Evolutionary conservation across 305 asterid genomes (phyloP).

Genomic region (Fraxinus nigra): DNA sequence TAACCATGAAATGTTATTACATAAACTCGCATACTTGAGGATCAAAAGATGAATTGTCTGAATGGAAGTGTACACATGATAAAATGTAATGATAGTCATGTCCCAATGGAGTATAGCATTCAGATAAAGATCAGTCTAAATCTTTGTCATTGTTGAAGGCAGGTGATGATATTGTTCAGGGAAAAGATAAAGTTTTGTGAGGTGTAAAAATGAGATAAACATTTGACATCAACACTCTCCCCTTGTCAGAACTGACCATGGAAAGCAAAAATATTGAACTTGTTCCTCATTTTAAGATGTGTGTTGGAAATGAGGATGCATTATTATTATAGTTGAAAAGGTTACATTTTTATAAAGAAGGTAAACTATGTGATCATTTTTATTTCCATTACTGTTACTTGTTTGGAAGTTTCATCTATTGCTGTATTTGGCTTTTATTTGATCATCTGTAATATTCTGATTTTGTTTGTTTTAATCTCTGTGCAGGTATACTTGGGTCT

Average conservation of each 20-base stretch:
- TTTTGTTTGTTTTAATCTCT: constrained; percentile 2
- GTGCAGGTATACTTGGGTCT: constrained; percentile 77
- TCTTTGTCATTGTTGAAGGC: background rate
- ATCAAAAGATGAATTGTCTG: background rate
- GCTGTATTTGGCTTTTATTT: constrained; percentile 14
- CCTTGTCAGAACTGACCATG: background rate
- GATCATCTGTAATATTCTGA: background rate
- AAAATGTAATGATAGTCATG: background rate
- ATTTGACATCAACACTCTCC: background rate
- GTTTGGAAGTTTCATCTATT: constrained; percentile 14
- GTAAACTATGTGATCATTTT: constrained; percentile 9
- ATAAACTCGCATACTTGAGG: background rate
- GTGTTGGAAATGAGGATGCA: constrained; percentile 4
- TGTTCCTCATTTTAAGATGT: background rate
- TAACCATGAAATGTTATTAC: background rate
- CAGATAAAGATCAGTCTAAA: background rate
- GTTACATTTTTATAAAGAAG: background rate
- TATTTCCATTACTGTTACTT: constrained; percentile 12
- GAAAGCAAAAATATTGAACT: background rate
- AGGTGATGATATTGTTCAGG: background rate
- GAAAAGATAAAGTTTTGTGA: background rate
- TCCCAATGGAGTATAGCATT: background rate
- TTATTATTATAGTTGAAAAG: background rate
- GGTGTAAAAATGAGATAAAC: background rate
- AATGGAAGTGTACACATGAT: background rate